These are phyloP conservation scores for Aaosphaeria pasadenensis DNA, from an alignment of 2,329 filamentous ascomycete genomes.

Conservation along the genomic window DNA sequence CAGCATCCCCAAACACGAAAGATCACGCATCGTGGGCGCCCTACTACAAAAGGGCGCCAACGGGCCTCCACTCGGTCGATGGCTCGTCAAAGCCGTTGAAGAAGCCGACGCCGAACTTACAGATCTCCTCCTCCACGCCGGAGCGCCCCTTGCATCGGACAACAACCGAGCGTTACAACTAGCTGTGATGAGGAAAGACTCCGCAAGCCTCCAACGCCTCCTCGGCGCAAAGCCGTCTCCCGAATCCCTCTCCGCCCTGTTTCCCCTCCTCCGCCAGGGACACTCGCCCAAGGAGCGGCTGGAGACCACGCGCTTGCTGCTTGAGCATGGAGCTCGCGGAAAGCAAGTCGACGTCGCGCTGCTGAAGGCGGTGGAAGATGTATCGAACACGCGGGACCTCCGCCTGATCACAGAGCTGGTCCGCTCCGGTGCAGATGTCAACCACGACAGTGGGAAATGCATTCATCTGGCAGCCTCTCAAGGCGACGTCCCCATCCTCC, in stretches of 20 bases:
- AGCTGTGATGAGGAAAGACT: constrained; percentile 22
- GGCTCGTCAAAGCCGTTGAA: constrained; percentile 26
- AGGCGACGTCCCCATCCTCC: constrained; percentile 23
- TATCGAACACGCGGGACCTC: constrained; percentile 18
- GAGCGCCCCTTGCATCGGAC: constrained; percentile 18
- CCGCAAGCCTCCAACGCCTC: constrained; percentile 15
- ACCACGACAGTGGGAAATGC: constrained; percentile 21
- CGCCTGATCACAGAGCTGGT: constrained; percentile 25
- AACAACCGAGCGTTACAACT: constrained; percentile 17
- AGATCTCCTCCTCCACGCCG: constrained; percentile 26
- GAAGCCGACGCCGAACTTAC: constrained; percentile 25
- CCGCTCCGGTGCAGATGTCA: constrained; percentile 19
- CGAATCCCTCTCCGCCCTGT: constrained; percentile 16
- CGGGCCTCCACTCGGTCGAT: constrained; percentile 21
- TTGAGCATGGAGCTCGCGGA: constrained; percentile 24
- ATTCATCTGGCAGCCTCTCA: constrained; percentile 24
- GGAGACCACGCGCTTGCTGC: constrained; percentile 17
- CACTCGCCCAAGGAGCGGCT: constrained; percentile 20
- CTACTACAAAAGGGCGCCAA: constrained; percentile 27
- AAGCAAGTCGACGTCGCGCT: constrained; percentile 27
- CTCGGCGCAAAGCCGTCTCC: constrained; percentile 19
- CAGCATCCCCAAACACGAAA: constrained; percentile 16
- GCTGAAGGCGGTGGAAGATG: constrained; percentile 24
- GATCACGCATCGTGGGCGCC: constrained; percentile 20
- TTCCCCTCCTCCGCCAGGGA: constrained; percentile 16